Evolutionary conservation across 768 basidiomycete genomes (phyloP), one percentile per base, ranked within the genome.

Genomic region (Podaxis sp.): DNA sequence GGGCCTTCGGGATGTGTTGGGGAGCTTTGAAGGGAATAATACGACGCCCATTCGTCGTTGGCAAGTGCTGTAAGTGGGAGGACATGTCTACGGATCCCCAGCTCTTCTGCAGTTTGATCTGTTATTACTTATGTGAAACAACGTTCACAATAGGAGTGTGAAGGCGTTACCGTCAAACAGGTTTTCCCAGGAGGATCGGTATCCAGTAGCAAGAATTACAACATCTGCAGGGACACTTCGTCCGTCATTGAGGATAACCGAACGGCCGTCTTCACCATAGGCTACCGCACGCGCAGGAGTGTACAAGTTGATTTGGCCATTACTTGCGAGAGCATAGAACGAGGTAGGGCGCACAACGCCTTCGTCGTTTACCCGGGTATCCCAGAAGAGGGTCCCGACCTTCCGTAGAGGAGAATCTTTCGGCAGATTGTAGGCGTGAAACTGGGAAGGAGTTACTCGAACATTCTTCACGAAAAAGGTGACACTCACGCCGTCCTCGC

Each of bases 191-290:
- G 86, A 88, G 7, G 84, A 86, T 29, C 68, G 68, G 67, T 82
- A 89, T 1, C 87, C 88, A 2, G 87, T 88, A 1, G 81, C 81
- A 0, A 89, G 76, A 4, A 89, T 74, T 11, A 89, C 71, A 17
- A 74, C 79, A 27, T 81, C 73, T 1, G 85, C 82, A 7, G 66
- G 64, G 3, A 87, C 19, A 0, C 65, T 64, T 41, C 73, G 61
- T 0, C 82, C 84, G 63, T 82, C 75, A 27, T 68, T 73, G 24
- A 88, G 70, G 0, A 76, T 19, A 12, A 89, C 65, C 0, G 79
- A 79, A 22, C 58, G 52, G 3, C 75, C 75, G 38, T 79, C 76
- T 1, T 71, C 69, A 1, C 72, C 71, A 27, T 72, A 85, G 0
- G 78, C 73, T 0, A 63, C 55, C 2, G 75, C 81, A 27, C 78